Conservation (phyloP, 108 stramenopile genomes). For the Nitzschia palea region DNA sequence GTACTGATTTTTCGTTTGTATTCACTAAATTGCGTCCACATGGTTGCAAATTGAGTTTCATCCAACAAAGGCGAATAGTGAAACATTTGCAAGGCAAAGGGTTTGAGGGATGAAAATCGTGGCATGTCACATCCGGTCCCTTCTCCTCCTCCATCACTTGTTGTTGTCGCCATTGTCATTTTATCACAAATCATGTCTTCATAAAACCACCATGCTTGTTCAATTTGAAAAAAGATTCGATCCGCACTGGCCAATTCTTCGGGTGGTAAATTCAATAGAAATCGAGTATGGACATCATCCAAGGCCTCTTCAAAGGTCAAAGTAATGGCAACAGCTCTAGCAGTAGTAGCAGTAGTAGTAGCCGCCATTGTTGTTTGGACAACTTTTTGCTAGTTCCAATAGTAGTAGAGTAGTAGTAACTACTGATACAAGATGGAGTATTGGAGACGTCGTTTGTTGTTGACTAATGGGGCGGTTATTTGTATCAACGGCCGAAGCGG, state of each 20-base stretch:
- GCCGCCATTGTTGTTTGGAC: too few species aligned
- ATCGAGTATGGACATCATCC: conserved; percentile 89
- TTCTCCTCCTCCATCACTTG: too few species aligned
- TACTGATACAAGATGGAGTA: too few species aligned
- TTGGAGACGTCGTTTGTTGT: too few species aligned
- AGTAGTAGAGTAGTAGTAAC: too few species aligned
- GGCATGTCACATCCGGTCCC: too few species aligned
- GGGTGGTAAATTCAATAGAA: conserved; percentile 80
- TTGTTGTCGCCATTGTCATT: background rate
- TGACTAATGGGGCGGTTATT: too few species aligned
- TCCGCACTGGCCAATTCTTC: conserved; percentile 71
- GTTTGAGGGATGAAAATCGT: conserved; percentile 63
- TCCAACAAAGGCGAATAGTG: conserved; percentile 59
- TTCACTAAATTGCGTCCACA: conserved; percentile 70
- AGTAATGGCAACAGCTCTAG: too few species aligned
- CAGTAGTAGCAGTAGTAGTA: too few species aligned
- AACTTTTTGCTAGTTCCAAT: too few species aligned
- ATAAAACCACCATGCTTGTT: conserved; percentile 94
- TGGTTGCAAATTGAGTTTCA: conserved; percentile 47
- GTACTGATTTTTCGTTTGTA: conserved; percentile 84
- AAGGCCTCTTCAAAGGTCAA: conserved; percentile 54
- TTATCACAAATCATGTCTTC: conserved; percentile 82
- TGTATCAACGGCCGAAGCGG: too few species aligned
- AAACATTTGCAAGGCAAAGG: conserved; percentile 74
- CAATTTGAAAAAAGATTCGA: conserved; percentile 89